Evolutionary conservation across 2,329 filamentous ascomycete species (phyloP).

Genomic region (Aurifilum marmelostoma): DNA sequence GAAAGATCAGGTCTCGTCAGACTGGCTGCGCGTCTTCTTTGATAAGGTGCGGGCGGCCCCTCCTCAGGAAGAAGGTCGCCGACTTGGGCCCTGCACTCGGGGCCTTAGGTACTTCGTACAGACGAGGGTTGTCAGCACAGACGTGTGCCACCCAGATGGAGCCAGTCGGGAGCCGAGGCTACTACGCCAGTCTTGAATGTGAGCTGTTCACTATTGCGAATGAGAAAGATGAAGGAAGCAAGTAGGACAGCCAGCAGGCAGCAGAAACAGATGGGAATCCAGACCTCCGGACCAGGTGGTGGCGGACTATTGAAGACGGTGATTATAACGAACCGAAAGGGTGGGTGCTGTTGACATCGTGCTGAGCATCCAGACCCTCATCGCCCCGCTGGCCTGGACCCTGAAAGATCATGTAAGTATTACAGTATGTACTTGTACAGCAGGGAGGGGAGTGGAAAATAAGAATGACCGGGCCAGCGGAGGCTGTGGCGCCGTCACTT

Average conservation of each 20-base stretch:
- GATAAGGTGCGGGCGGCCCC: not conserved
- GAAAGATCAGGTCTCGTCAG: slow-evolving; percentile 1
- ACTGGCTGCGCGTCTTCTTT: not conserved
- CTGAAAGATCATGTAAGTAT: not conserved
- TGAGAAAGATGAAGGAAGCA: not conserved
- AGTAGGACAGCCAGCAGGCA: not conserved
- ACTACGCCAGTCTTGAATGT: not conserved
- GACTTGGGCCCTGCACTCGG: not conserved
- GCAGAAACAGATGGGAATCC: too few species aligned
- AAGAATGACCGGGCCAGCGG: not conserved
- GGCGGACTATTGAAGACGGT: not conserved
- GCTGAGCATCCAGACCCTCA: not conserved
- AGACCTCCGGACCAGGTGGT: not conserved
- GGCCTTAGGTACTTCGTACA: not conserved
- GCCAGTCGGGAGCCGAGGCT: not conserved
- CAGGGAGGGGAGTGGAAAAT: too few species aligned
- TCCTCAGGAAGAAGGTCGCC: not conserved
- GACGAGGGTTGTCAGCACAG: not conserved
- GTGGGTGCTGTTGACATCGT: not conserved
- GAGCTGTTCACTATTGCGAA: not conserved
- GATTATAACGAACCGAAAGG: not conserved
- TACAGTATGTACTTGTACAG: too few species aligned
- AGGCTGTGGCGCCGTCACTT: not conserved
- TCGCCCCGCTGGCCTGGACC: not conserved
- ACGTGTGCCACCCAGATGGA: not conserved